Percentiles rank a stretch among this genome's conserved stretches.
Conservation (phyloP, 345 rosid genomes). For the Dipteronia sinensis region DNA sequence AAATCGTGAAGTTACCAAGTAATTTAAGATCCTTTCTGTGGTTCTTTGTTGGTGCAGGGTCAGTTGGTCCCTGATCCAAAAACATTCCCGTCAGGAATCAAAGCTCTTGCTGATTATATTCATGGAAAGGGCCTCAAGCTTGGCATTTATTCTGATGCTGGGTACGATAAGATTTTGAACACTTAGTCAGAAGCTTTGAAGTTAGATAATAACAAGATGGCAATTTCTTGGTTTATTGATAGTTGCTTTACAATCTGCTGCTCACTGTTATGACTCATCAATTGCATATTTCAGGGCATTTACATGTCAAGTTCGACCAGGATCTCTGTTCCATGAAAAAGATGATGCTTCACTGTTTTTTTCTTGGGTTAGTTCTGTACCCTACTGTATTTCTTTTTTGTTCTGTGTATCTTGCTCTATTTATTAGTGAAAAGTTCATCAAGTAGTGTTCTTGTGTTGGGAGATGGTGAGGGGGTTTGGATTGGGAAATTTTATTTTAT, state of each 20-base stretch:
- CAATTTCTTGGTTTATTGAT: constrained; percentile 9
- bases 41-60: constrained; percentile 53
- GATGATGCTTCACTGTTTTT: constrained; percentile 85
- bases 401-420: neutral
- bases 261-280: constrained; percentile 17
- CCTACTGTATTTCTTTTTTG: neutral
- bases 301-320: constrained; percentile 96
- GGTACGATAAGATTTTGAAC: constrained; percentile 60
- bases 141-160: constrained; percentile 98
- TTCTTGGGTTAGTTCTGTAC: constrained; percentile 78
- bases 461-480: neutral
- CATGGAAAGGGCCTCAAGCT: constrained; percentile 91
- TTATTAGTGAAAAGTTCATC: neutral
- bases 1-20: neutral
- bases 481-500: no score
- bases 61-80: constrained; percentile 76
- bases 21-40: constrained; percentile 9
- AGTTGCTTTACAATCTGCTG: constrained; percentile 3
- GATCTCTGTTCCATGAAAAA: constrained; percentile 85
- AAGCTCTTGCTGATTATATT: constrained; percentile 79
- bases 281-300: constrained; percentile 48
- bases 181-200: constrained; percentile 15
- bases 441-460: neutral
- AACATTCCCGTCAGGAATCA: constrained; percentile 88
- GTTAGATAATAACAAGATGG: constrained; percentile 22